These are phyloP conservation scores for Podospora australis DNA, from an alignment of 495 filamentous ascomycete species.

Conservation along the genomic window DNA sequence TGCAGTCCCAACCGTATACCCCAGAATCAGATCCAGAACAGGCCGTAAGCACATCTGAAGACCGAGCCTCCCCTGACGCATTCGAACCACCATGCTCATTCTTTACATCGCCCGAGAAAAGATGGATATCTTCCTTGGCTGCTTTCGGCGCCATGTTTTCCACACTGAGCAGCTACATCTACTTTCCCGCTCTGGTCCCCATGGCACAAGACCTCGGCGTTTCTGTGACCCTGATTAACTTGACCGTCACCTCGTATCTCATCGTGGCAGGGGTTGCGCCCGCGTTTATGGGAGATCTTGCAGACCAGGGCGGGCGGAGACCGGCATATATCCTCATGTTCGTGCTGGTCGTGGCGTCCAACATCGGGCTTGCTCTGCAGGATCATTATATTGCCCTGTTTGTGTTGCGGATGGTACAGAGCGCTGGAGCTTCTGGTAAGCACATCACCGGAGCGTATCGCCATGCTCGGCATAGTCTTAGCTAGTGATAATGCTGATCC, in stretches of 20 bases:
- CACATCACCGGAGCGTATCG: too few species aligned
- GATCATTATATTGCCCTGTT: conserved; percentile 42
- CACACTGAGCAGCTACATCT: conserved; percentile 38
- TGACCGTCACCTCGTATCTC: conserved; percentile 46
- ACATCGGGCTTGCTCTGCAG: conserved; percentile 46
- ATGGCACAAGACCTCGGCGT: conserved; percentile 41
- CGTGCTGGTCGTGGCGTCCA: conserved; percentile 41
- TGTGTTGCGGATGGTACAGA: conserved; percentile 46
- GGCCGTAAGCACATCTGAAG: too few species aligned
- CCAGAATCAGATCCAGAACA: too few species aligned
- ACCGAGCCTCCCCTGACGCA: too few species aligned
- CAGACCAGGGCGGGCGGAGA: conserved; percentile 43
- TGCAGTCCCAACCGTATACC: too few species aligned
- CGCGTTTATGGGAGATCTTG: conserved; percentile 41
- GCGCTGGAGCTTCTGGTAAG: too few species aligned
- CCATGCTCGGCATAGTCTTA: too few species aligned
- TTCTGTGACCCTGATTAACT: conserved; percentile 41
- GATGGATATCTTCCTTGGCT: neutral
- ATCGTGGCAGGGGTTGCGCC: conserved; percentile 46
- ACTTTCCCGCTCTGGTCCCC: conserved; percentile 51
- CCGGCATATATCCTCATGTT: conserved; percentile 45
- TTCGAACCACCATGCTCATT: conserved; percentile 3
- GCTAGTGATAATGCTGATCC: too few species aligned
- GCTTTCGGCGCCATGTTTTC: conserved; percentile 8
- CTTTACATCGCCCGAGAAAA: neutral